Conservation (phyloP, 169 alveolate genomes). For the Cryptosporidium ubiquitum region DNA sequence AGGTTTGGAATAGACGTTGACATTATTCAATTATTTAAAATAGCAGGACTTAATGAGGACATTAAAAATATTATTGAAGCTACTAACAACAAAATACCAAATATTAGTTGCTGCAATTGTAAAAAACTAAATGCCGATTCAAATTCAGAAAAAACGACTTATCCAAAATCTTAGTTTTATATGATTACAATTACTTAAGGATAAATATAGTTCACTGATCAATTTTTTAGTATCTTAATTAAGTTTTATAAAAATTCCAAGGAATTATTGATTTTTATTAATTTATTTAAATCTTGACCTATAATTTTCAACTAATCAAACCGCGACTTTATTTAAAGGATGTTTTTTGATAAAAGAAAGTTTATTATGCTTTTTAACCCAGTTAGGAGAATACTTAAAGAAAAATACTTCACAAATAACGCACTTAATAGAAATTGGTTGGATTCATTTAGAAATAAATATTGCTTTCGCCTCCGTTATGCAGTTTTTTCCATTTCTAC, state of each 20-base stretch:
- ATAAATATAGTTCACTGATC: not conserved
- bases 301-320: not conserved
- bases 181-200: not conserved
- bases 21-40: slow-evolving; percentile 8
- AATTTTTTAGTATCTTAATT: not conserved
- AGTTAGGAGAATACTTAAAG: not conserved
- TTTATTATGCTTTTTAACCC: not conserved
- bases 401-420: not conserved
- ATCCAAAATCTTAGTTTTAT: not conserved
- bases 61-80: not conserved
- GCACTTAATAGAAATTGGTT: not conserved
- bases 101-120: not conserved
- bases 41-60: slow-evolving; percentile 50
- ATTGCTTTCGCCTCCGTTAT: not conserved
- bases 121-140: not conserved
- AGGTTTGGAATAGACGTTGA: slow-evolving; percentile 60
- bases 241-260: not conserved
- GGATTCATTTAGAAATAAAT: not conserved
- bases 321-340: not conserved
- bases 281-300: not conserved
- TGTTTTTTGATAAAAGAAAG: not conserved
- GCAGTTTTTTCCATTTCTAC: not conserved
- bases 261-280: too few species aligned
- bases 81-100: not conserved
- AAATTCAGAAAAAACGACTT: not conserved